Base-by-base conservation (phyloP, 768 basidiomycete genomes). In the Lentinus brumalis region DNA sequence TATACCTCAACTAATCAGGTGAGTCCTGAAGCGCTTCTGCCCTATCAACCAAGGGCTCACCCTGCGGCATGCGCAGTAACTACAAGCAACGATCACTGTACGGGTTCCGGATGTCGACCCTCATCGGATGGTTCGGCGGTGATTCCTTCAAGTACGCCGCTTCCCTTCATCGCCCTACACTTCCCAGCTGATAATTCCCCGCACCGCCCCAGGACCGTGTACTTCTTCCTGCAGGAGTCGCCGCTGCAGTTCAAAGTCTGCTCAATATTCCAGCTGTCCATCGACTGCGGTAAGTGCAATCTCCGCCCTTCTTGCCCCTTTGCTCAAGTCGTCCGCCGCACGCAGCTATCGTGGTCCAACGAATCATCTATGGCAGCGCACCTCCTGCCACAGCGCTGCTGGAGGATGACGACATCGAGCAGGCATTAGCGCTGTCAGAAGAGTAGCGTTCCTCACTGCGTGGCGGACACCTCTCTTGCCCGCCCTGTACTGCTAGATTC, bases 201-300 rank as follows among this genome's bases (percentile, higher is more conserved):
- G 16, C 39, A 44, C 5, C 21, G 30, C 29, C 6, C 16, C 8
- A 94, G 92, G 71, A 86, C 88, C 11, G 80, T 81, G 3, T 94
- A 94, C 70, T 94, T 94, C 74, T 93, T 94, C 75, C 63, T 86
- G 51, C 83, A 89, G 69, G 71, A 78, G 12, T 87, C 87, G 0
- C 88, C 91, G 1, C 68, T 94, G 52, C 92, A 91, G 67, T 94
- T 94, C 79, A 87, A 89, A 72, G 83, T 84, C 42, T 94, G 92
- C 65, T 87, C 90, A 5, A 79, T 94, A 60, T 94, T 94, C 70
- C 93, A 94, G 70, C 74, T 94, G 47, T 89, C 89, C 1, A 75
- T 94, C 44, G 92, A 94, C 74, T 69, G 83, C 63, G 88, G 92
- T 91, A 62, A 64, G 89, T 73, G 26, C 41, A 46, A 58, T 49